phyloP scores from a whole-genome alignment of 805 yeast species.

The Helenozyma baotianmanensis region DNA sequence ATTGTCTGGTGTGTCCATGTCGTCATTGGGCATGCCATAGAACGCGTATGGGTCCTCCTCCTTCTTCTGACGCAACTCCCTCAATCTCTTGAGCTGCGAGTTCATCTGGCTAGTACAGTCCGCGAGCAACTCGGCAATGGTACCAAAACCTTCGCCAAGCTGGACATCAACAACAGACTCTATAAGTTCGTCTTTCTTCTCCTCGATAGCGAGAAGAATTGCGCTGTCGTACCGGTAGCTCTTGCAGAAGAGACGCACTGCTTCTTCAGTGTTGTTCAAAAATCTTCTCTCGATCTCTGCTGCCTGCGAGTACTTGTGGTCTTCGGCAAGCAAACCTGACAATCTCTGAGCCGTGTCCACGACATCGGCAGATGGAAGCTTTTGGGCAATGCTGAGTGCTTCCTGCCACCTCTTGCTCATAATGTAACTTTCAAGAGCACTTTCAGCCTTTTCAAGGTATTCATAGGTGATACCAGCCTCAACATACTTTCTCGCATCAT shows the following conservation, averaged over 20 bases:
- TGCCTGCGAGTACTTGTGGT: slow-evolving; percentile 72
- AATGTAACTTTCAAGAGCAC: slow-evolving; percentile 68
- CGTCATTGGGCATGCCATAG: slow-evolving; percentile 59
- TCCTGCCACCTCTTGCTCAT: slow-evolving; percentile 79
- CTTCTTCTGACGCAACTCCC: slow-evolving; percentile 83
- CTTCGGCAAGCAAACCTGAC: slow-evolving; percentile 56
- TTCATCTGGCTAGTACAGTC: slow-evolving; percentile 84
- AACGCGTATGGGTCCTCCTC: slow-evolving; percentile 80
- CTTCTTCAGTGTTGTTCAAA: slow-evolving; percentile 55
- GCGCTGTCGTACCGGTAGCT: slow-evolving; percentile 75
- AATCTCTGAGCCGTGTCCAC: slow-evolving; percentile 54
- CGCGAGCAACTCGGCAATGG: slow-evolving; percentile 82
- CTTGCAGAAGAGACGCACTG: slow-evolving; percentile 67
- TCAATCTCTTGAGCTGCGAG: slow-evolving; percentile 77
- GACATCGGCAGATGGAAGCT: slow-evolving; percentile 16
- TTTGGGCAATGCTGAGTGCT: slow-evolving; percentile 61
- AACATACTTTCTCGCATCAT: slow-evolving; percentile 50
- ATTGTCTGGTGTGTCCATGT: slow-evolving; percentile 77
- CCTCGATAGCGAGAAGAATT: slow-evolving; percentile 53
- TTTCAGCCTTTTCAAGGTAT: slow-evolving; percentile 47
- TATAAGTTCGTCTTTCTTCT: slow-evolving; percentile 42
- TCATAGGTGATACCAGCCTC: slow-evolving; percentile 84
- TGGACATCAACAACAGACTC: slow-evolving; percentile 64
- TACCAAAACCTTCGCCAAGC: slow-evolving; percentile 83
- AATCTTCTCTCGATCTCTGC: slow-evolving; percentile 69